Conservation (phyloP, 2,329 filamentous ascomycete species). For the Apiospora arundinis region DNA sequence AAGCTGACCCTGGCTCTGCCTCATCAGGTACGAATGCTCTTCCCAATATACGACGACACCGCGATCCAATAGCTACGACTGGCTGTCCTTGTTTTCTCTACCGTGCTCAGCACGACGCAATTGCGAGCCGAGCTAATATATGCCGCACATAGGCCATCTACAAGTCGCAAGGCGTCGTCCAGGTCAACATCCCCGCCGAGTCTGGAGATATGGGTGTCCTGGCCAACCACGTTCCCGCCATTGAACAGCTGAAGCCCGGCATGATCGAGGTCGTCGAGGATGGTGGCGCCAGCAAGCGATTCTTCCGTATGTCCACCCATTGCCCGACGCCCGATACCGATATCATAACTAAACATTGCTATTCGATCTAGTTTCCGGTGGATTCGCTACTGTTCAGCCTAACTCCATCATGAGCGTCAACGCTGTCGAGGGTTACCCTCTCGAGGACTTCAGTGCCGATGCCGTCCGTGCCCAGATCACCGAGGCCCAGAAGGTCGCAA, state of each 20-base stretch:
- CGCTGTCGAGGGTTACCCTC: constrained; percentile 90
- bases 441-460: constrained; percentile 96
- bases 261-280: constrained; percentile 96
- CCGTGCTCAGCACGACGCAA: not conserved
- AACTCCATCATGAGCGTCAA: constrained; percentile 97
- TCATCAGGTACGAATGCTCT: constrained; percentile 81
- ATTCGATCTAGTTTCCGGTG: constrained; percentile 77
- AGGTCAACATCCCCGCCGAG: constrained; percentile 98
- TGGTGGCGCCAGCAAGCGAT: constrained; percentile 87
- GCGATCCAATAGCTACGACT: not conserved
- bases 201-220: constrained; percentile 99
- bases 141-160: constrained; percentile 70
- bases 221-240: constrained; percentile 97
- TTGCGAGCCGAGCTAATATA: constrained; percentile 54
- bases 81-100: not conserved
- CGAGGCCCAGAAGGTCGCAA: constrained; percentile 94
- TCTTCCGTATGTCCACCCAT: constrained; percentile 81
- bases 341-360: constrained; percentile 3
- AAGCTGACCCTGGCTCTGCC: constrained; percentile 97
- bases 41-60: not conserved
- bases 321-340: not conserved
- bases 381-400: constrained; percentile 96
- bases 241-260: constrained; percentile 98
- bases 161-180: constrained; percentile 75
- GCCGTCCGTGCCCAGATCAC: constrained; percentile 87